Percentiles rank a stretch among this genome's conserved stretches.
Conservation (phyloP, 2,329 filamentous ascomycete species). For the Diaporthe sp. region DNA sequence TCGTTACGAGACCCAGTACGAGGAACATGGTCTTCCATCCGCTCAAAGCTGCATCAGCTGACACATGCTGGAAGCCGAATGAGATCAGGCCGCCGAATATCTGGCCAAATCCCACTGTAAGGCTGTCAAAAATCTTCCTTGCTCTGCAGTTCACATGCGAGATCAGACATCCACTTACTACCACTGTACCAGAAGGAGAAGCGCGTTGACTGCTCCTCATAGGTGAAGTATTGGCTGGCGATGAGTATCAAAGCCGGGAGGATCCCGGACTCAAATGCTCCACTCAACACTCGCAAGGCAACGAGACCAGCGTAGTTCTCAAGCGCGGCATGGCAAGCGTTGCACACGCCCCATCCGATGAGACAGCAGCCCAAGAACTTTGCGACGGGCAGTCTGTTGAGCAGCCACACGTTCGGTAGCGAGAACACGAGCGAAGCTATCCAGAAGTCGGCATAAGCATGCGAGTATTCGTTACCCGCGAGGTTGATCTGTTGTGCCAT, state of each 20-base stretch:
- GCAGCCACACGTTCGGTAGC: slow-evolving; percentile 30
- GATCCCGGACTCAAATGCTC: slow-evolving; percentile 47
- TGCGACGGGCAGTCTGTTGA: slow-evolving; percentile 40
- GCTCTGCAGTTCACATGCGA: neutral
- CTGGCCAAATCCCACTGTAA: slow-evolving; percentile 16
- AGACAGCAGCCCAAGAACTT: slow-evolving; percentile 41
- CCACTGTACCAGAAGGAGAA: slow-evolving; percentile 44
- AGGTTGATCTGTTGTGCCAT: slow-evolving; percentile 7
- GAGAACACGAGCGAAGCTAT: slow-evolving; percentile 40
- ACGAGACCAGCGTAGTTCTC: slow-evolving; percentile 48
- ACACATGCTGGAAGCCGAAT: slow-evolving; percentile 30
- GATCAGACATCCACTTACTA: slow-evolving; percentile 22
- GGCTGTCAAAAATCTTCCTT: neutral
- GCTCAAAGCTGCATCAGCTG: slow-evolving; percentile 41
- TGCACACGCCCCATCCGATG: slow-evolving; percentile 43
- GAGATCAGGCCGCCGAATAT: slow-evolving; percentile 12
- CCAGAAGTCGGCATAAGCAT: slow-evolving; percentile 38
- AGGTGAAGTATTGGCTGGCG: slow-evolving; percentile 48
- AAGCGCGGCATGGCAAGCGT: slow-evolving; percentile 47
- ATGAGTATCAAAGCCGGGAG: slow-evolving; percentile 47
- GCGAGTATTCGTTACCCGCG: slow-evolving; percentile 9
- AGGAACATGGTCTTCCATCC: slow-evolving; percentile 48
- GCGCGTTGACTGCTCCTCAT: slow-evolving; percentile 51
- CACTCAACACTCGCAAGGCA: slow-evolving; percentile 47
- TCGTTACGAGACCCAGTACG: slow-evolving; percentile 48